Evolutionary conservation across 441 rosid species (phyloP).

Genomic region (Pelargonium citronellum): DNA sequence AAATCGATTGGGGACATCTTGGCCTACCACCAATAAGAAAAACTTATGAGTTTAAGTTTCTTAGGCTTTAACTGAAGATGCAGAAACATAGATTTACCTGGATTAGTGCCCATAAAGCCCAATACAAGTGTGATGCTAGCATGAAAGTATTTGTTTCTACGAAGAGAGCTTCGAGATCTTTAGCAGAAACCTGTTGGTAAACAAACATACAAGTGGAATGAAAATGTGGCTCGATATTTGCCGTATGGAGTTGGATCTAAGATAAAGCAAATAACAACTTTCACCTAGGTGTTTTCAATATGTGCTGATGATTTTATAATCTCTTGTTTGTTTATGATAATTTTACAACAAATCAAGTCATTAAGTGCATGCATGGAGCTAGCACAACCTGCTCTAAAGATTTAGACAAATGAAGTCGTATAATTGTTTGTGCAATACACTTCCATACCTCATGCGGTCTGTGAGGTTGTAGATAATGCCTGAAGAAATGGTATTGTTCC

Average conservation of each 20-base stretch:
- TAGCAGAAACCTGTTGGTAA: constrained; percentile 43
- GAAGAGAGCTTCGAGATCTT: constrained; percentile 57
- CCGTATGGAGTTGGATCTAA: neutral
- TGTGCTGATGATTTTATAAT: neutral
- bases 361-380: neutral
- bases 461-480: constrained; percentile 71
- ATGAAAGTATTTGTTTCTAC: constrained; percentile 66
- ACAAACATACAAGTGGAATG: constrained; percentile 1
- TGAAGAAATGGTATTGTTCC: constrained; percentile 76
- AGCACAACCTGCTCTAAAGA: neutral
- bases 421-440: neutral
- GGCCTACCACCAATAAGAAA: constrained; percentile 43
- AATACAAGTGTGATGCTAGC: constrained; percentile 73
- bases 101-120: constrained; percentile 95
- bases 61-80: constrained; percentile 4
- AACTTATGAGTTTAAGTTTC: neutral
- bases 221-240: too few species aligned
- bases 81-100: constrained; percentile 47
- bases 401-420: neutral
- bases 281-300: too few species aligned
- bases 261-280: neutral
- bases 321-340: neutral
- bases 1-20: constrained; percentile 92
- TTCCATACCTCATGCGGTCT: constrained; percentile 59
- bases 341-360: neutral